A percentile compares a stretch with the other conserved stretches of the same genome.
Evolutionary conservation across 2,329 filamentous ascomycete genomes (phyloP).

Genomic region (Fusarium sp.): DNA sequence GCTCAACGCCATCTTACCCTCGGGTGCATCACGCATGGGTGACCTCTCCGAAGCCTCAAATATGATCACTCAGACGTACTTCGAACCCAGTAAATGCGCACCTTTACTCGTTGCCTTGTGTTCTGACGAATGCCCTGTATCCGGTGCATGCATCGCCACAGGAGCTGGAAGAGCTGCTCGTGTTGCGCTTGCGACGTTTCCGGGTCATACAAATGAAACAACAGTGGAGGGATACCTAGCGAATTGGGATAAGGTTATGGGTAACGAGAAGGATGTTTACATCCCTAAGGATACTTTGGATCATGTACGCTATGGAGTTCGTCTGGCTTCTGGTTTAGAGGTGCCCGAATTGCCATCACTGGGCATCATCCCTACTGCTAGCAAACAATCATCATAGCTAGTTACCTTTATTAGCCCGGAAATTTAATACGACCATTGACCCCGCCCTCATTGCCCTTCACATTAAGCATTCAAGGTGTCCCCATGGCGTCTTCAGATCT

Average conservation of each 20-base stretch:
- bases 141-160: conserved; percentile 30
- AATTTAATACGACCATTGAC: background rate
- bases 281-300: conserved; percentile 36
- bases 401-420: background rate
- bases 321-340: conserved; percentile 15
- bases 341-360: background rate
- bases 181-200: conserved; percentile 35
- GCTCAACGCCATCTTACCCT: conserved; percentile 37
- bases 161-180: conserved; percentile 32
- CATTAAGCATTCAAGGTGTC: too few relatives aligned
- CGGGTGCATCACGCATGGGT: conserved; percentile 35
- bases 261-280: conserved; percentile 28
- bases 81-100: conserved; percentile 18
- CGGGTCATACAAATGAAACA: conserved; percentile 20
- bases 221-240: conserved; percentile 29
- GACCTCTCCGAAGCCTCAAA: conserved; percentile 36
- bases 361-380: background rate
- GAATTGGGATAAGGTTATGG: conserved; percentile 33
- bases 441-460: too few relatives aligned
- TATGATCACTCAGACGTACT: conserved; percentile 33
- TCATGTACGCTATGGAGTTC: conserved; percentile 28
- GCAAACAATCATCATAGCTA: background rate
- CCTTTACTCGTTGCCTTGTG: conserved; percentile 30
- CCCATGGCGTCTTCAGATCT: too few relatives aligned
- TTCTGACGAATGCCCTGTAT: conserved; percentile 35